Conservation (phyloP, 164 flowering plant species). For the Macadamia tetraphylla region DNA sequence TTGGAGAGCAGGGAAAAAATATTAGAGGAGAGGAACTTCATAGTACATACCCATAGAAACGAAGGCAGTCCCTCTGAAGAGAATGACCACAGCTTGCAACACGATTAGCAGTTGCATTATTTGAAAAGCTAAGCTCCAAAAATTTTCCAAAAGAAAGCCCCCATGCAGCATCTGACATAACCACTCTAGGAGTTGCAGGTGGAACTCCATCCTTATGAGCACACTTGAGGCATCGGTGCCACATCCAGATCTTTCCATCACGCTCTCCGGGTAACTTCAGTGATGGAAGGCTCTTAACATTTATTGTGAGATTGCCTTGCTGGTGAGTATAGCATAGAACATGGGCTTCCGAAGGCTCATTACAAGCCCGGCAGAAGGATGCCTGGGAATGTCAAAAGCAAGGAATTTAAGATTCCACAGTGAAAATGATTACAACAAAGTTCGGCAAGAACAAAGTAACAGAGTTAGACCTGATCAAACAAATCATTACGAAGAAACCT, state of each 20-base stretch:
- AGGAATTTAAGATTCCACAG: neutral
- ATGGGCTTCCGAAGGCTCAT: constrained; percentile 77
- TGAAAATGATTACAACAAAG: neutral
- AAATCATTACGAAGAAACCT: constrained; percentile 78
- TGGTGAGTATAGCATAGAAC: constrained; percentile 78
- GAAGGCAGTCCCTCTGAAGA: constrained; percentile 89
- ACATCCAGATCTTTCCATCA: constrained; percentile 99
- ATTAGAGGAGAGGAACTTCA: neutral
- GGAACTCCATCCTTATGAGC: constrained; percentile 74
- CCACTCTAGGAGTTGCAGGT: constrained; percentile 75
- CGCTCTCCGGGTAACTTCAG: constrained; percentile 70
- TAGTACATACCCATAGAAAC: constrained; percentile 71
- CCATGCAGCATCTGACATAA: constrained; percentile 99
- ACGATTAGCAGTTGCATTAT: constrained; percentile 91
- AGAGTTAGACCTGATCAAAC: constrained; percentile 62
- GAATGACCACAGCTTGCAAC: constrained; percentile 95
- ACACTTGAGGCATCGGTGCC: constrained; percentile 94
- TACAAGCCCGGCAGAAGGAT: constrained; percentile 55
- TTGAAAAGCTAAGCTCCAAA: constrained; percentile 94
- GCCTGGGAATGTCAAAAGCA: constrained; percentile 36
- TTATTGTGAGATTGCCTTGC: constrained; percentile 79
- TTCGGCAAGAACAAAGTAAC: neutral
- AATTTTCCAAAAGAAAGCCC: constrained; percentile 97
- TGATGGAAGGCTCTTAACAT: constrained; percentile 59
- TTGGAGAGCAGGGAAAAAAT: neutral